phyloP scores from a whole-genome alignment of 768 basidiomycete species.

The Russula foetens region DNA sequence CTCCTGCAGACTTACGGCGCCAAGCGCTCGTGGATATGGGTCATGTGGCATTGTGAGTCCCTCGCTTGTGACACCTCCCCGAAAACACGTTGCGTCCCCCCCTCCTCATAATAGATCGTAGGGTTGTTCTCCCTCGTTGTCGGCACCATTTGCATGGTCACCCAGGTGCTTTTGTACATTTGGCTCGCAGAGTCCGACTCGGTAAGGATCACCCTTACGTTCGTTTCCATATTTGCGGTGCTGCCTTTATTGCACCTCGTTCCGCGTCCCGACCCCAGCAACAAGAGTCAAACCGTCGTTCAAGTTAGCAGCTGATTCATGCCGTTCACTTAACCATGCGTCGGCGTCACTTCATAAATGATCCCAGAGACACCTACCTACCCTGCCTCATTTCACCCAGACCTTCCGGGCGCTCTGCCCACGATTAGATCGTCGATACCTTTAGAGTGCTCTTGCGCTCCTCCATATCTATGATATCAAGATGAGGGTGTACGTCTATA shows the following conservation, averaged over 20 bases:
- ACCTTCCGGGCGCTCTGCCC: neutral
- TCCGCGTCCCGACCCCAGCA: neutral
- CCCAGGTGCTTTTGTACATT: constrained; percentile 6
- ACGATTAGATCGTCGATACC: neutral
- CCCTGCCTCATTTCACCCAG: neutral
- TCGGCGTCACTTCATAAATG: neutral
- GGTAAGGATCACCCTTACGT: constrained; percentile 6
- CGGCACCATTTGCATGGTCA: neutral
- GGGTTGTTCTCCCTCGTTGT: constrained; percentile 13
- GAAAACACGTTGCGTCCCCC: neutral
- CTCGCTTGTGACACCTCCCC: too few species aligned
- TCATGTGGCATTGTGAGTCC: constrained; percentile 18
- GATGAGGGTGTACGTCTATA: neutral
- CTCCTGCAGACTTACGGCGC: constrained; percentile 14
- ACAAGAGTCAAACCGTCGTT: neutral
- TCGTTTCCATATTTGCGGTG: constrained; percentile 5
- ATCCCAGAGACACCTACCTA: neutral
- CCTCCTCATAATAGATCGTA: neutral
- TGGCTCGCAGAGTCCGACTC: constrained; percentile 15
- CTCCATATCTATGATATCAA: neutral
- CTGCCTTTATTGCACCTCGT: constrained; percentile 8
- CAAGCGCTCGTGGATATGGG: constrained; percentile 10
- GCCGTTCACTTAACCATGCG: neutral
- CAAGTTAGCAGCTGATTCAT: neutral
- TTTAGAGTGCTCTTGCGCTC: neutral